Conservation (phyloP, 345 rosid species). For the Aquilaria malaccensis region DNA sequence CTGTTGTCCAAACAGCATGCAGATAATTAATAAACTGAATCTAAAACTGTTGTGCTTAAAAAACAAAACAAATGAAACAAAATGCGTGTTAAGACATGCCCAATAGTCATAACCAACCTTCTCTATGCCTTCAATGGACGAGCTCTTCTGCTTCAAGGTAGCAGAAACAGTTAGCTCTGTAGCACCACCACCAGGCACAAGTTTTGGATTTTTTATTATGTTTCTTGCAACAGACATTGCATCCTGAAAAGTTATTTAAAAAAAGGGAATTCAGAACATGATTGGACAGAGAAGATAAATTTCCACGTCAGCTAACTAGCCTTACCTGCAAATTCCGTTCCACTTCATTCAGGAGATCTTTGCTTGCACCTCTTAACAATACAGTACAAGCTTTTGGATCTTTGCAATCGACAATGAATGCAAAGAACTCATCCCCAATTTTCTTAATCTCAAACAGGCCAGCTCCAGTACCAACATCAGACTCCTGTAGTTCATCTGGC, state of each 20-base stretch:
- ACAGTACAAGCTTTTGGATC: slow-evolving; percentile 95
- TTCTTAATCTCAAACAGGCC: slow-evolving; percentile 93
- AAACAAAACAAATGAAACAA: too few species aligned
- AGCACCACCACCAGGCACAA: slow-evolving; percentile 95
- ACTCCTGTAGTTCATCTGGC: slow-evolving; percentile 92
- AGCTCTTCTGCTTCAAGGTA: slow-evolving; percentile 84
- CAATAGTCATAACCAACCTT: slow-evolving; percentile 40
- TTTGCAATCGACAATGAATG: slow-evolving; percentile 83
- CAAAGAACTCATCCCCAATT: slow-evolving; percentile 92
- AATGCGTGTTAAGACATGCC: background rate
- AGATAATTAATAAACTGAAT: too few species aligned
- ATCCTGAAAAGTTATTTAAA: slow-evolving; percentile 42
- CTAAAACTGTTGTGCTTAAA: too few species aligned
- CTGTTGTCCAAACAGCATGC: slow-evolving; percentile 29
- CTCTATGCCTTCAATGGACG: slow-evolving; percentile 86
- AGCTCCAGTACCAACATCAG: slow-evolving; percentile 95
- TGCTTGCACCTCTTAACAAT: slow-evolving; percentile 94
- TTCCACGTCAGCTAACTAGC: slow-evolving; percentile 4
- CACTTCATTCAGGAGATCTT: slow-evolving; percentile 95
- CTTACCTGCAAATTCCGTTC: slow-evolving; percentile 93
- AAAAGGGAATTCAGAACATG: slow-evolving; percentile 9
- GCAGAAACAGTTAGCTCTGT: slow-evolving; percentile 92
- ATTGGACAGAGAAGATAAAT: background rate
- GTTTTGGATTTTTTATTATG: slow-evolving; percentile 91
- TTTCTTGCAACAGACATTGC: slow-evolving; percentile 97